Percentiles rank a stretch among this genome's conserved stretches.
These are phyloP conservation scores for Cladophialophora psammophila DNA, from an alignment of 2,329 filamentous ascomycete genomes.

Conservation along the genomic window DNA sequence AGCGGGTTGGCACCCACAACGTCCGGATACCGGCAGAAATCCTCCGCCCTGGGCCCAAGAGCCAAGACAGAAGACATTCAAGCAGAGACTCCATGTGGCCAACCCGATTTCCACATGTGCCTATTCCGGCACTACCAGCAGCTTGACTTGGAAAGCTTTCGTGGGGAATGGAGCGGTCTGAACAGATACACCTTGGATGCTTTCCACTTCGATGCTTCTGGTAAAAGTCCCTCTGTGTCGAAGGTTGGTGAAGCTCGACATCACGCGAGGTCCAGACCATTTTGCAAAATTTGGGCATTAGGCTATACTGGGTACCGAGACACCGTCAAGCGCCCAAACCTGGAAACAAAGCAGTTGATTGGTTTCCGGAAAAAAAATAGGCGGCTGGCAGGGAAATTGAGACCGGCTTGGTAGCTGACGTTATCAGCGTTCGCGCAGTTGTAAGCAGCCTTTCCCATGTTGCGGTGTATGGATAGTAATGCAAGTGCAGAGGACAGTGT, in stretches of 20 bases:
- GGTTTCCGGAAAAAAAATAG: constrained; percentile 2
- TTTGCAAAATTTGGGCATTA: background rate
- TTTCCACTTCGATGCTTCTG: background rate
- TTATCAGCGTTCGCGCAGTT: constrained; percentile 11
- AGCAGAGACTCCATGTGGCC: background rate
- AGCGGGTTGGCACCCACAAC: background rate
- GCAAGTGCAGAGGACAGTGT: constrained; percentile 1
- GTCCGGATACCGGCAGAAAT: constrained; percentile 10
- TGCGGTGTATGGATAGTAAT: constrained; percentile 14
- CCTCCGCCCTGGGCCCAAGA: background rate
- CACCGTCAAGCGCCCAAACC: background rate
- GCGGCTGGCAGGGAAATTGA: background rate
- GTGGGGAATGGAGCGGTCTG: background rate
- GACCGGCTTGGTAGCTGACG: constrained; percentile 12
- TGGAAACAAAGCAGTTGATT: background rate
- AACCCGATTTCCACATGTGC: background rate
- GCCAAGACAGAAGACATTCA: background rate
- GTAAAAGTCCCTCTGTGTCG: background rate
- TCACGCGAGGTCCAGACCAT: background rate
- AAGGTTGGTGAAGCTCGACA: constrained; percentile 9
- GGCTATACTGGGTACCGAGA: background rate
- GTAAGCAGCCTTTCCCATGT: constrained; percentile 10
- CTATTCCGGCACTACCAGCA: background rate
- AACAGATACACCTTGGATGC: background rate
- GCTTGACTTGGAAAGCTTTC: background rate